Base-by-base conservation (phyloP, 805 yeast species). In the Saccharomycopsis malanga region DNA sequence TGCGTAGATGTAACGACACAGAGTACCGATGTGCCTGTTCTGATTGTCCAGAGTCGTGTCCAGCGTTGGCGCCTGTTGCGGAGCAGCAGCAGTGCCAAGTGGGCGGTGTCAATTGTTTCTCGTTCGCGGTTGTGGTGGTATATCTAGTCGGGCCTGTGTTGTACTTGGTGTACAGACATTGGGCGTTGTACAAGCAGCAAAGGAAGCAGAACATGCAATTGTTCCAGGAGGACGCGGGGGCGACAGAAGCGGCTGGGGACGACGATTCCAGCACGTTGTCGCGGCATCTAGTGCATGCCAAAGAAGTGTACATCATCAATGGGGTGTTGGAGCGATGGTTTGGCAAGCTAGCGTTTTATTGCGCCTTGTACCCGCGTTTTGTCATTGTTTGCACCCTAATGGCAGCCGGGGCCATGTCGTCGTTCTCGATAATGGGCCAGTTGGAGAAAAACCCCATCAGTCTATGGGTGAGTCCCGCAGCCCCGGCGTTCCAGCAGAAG, bases 401-500 rank as follows among this genome's bases (percentile, higher is more conserved):
- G 1, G 44, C 79, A 0, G 65, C 78, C 2, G 52, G 70, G 1
- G 45, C 75, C 0, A 56, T 83, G 14, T 71, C 84, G 1, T 59
- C 73, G 0, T 87, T 85, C 5, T 64, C 78, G 39, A 62, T 67
- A 44, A 69, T 81, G 57, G 71, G 69, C 7, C 63, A 77, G 39
- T 68, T 89, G 23, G 97, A 89, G 59, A 78, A 78, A 2, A 71
- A 85, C 54, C 98, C 98, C 0, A 76, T 84, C 2, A 78, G 81
- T 52, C 67, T 91, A 25, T 91, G 98, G 98, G 98, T 93, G 0
- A 82, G 93, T 54, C 80, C 89, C 2, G 58, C 67, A 18, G 83
- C 93, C 7, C 78, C 76, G 2, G 87, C 88, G 10, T 81, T 71
- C 45, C 66, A 73, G 36, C 82, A 91, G 57, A 80, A 81, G 57